Evolutionary conservation across 2,329 filamentous ascomycete genomes (phyloP).

Genomic region (Neofusicoccum umdonicola): DNA sequence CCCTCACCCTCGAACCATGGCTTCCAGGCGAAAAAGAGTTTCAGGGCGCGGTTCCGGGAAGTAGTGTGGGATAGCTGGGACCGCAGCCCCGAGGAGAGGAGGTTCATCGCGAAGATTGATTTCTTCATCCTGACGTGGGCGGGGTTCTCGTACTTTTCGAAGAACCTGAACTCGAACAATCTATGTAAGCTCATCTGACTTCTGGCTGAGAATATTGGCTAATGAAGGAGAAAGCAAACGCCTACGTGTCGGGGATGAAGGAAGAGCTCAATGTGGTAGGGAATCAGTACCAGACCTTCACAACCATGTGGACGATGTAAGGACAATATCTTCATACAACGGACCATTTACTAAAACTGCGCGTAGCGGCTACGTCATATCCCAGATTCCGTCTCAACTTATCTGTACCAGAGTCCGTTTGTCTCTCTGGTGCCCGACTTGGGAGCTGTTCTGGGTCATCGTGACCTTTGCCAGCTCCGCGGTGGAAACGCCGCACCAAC

Average conservation of each 20-base stretch:
- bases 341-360: neutral
- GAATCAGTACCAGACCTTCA: slow-evolving; percentile 53
- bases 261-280: slow-evolving; percentile 41
- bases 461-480: slow-evolving; percentile 3
- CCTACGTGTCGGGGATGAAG: slow-evolving; percentile 38
- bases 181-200: neutral
- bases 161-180: slow-evolving; percentile 11
- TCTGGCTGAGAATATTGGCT: neutral
- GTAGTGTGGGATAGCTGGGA: slow-evolving; percentile 1
- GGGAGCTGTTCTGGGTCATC: slow-evolving; percentile 12
- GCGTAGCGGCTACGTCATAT: neutral
- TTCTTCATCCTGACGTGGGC: slow-evolving; percentile 12
- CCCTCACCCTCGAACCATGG: neutral
- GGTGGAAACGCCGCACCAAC: neutral
- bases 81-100: neutral
- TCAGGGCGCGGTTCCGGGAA: neutral
- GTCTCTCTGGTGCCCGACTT: neutral
- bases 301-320: slow-evolving; percentile 12
- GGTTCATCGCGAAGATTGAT: slow-evolving; percentile 4
- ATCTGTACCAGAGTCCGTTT: slow-evolving; percentile 5
- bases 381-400: neutral
- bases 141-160: slow-evolving; percentile 6
- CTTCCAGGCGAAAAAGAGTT: neutral
- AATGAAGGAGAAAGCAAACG: slow-evolving; percentile 37
- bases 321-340: neutral